Percentiles rank a stretch among this genome's conserved stretches.
These are phyloP conservation scores for Pseudogymnoascus sp. DNA, from an alignment of 2,329 filamentous ascomycete genomes.

Conservation along the genomic window DNA sequence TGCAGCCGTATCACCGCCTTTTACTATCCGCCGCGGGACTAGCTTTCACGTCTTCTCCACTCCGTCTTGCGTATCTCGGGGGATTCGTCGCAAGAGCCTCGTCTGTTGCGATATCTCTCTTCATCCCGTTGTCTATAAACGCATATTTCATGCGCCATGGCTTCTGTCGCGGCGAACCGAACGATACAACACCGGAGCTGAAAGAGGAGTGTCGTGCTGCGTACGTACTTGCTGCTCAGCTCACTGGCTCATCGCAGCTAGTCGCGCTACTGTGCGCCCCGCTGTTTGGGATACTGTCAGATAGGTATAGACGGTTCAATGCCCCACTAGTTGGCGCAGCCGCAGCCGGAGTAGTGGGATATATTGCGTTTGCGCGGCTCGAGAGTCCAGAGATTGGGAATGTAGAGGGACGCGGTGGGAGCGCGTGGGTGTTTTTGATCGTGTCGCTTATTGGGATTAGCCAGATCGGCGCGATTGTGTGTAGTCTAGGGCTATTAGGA, in stretches of 20 bases:
- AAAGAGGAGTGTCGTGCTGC: slow-evolving; percentile 80
- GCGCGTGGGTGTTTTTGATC: slow-evolving; percentile 62
- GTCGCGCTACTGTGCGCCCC: slow-evolving; percentile 79
- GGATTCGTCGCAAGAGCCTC: slow-evolving; percentile 93
- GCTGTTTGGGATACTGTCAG: slow-evolving; percentile 78
- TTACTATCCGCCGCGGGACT: slow-evolving; percentile 58
- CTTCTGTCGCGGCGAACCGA: slow-evolving; percentile 62
- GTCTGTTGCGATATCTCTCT: slow-evolving; percentile 89
- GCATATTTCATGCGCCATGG: slow-evolving; percentile 78
- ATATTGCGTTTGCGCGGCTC: slow-evolving; percentile 67
- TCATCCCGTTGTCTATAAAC: slow-evolving; percentile 89
- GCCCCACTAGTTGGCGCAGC: slow-evolving; percentile 67
- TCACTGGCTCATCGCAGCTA: slow-evolving; percentile 85
- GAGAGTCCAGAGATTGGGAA: slow-evolving; percentile 66
- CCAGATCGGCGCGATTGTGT: slow-evolving; percentile 95
- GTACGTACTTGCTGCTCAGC: slow-evolving; percentile 77
- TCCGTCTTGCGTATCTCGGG: slow-evolving; percentile 82
- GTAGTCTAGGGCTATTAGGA: slow-evolving; percentile 81
- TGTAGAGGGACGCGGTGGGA: slow-evolving; percentile 58
- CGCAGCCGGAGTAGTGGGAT: slow-evolving; percentile 68
- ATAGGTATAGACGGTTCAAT: slow-evolving; percentile 59
- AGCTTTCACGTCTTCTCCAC: slow-evolving; percentile 68
- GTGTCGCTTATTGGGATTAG: slow-evolving; percentile 79
- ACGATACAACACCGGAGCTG: slow-evolving; percentile 62
- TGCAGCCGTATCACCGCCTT: slow-evolving; percentile 52